Evolutionary conservation across 805 yeast species (phyloP).

Genomic region (Clavispora fructus): DNA sequence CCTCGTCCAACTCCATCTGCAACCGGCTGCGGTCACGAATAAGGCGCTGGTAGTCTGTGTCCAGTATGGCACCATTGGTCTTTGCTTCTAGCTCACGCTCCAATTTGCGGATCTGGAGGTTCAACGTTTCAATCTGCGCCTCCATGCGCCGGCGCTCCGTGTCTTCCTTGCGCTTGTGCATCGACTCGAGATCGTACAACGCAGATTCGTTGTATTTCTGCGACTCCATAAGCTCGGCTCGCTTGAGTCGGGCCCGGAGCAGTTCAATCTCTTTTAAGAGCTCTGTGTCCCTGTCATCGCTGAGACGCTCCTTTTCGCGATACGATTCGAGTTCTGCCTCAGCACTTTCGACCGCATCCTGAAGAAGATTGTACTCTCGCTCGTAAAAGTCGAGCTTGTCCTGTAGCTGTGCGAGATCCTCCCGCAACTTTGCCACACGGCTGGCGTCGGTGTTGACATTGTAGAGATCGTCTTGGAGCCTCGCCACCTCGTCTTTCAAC

Average conservation of each 20-base stretch:
- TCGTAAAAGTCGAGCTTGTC: conserved; percentile 25
- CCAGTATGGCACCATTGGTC: conserved; percentile 10
- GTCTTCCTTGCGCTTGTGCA: conserved; percentile 16
- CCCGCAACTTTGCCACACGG: conserved; percentile 9
- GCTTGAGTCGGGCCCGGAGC: conserved; percentile 12
- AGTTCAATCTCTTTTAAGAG: conserved; percentile 27
- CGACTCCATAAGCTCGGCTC: conserved; percentile 11
- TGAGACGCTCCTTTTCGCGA: conserved; percentile 7
- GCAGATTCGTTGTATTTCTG: conserved; percentile 15
- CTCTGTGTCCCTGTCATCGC: conserved; percentile 15
- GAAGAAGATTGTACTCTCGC: conserved; percentile 20
- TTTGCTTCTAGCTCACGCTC: conserved; percentile 32
- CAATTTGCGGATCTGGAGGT: conserved; percentile 30
- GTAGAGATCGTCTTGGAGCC: conserved; percentile 20
- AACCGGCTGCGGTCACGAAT: conserved; percentile 31
- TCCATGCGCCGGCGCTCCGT: conserved; percentile 18
- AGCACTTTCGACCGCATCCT: conserved; percentile 19
- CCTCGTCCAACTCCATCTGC: conserved; percentile 22
- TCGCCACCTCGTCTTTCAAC: conserved; percentile 24
- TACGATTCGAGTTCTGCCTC: conserved; percentile 21
- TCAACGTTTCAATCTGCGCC: conserved; percentile 31
- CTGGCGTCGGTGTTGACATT: conserved; percentile 13
- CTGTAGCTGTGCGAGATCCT: conserved; percentile 18
- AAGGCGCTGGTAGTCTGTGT: conserved; percentile 10
- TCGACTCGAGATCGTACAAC: conserved; percentile 19